A percentile compares a stretch with the other conserved stretches of the same genome.
phyloP scores from a whole-genome alignment of 2,329 filamentous ascomycete genomes.

The Aaosphaeria pasadenensis region DNA sequence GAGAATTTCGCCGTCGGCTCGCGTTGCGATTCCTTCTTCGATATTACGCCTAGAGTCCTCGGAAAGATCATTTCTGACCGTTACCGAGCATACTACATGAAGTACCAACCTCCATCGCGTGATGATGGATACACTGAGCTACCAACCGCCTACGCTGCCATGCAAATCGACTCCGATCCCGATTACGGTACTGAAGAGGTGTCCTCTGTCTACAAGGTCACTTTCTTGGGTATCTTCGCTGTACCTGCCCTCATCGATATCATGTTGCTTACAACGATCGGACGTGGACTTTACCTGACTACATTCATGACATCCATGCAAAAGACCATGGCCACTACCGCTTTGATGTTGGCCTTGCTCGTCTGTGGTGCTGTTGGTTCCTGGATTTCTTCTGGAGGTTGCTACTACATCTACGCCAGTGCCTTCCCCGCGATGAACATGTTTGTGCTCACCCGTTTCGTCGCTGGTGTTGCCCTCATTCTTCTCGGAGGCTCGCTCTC shows the following conservation, averaged over 20 bases:
- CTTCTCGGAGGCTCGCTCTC: conserved; percentile 48
- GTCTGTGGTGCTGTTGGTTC: conserved; percentile 57
- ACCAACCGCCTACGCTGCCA: conserved; percentile 46
- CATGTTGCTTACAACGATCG: conserved; percentile 52
- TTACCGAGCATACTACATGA: conserved; percentile 35
- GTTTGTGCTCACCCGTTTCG: conserved; percentile 47
- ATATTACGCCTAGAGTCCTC: conserved; percentile 34
- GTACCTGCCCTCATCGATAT: conserved; percentile 60
- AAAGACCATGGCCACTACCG: conserved; percentile 51
- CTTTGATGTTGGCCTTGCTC: conserved; percentile 54
- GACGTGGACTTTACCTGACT: conserved; percentile 57
- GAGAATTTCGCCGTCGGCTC: conserved; percentile 60
- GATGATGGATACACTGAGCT: conserved; percentile 40
- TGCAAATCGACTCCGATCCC: conserved; percentile 47
- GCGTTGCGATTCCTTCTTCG: conserved; percentile 58
- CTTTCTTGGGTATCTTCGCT: conserved; percentile 57
- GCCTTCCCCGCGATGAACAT: conserved; percentile 50
- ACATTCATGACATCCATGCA: conserved; percentile 50
- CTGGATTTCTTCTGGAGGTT: conserved; percentile 58
- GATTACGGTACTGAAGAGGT: conserved; percentile 37
- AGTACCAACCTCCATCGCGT: conserved; percentile 43
- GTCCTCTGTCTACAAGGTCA: conserved; percentile 45
- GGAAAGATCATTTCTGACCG: conserved; percentile 2
- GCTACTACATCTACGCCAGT: conserved; percentile 56
- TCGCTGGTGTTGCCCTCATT: conserved; percentile 44